These are phyloP conservation scores for Ziziphus jujuba DNA, from an alignment of 306 rosid genomes.

Conservation along the genomic window DNA sequence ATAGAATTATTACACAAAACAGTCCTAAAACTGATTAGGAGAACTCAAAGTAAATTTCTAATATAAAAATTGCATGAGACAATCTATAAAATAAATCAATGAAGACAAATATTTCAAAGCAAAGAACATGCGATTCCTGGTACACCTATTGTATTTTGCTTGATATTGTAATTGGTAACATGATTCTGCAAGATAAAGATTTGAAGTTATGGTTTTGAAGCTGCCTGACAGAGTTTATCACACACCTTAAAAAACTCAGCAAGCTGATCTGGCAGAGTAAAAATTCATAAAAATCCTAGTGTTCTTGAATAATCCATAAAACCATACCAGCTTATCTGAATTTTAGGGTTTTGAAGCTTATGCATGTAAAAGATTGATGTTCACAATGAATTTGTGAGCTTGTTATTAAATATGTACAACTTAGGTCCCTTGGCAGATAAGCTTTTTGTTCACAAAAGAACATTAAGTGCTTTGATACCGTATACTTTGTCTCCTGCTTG, in stretches of 20 bases:
- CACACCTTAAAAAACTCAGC: not conserved
- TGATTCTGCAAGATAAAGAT: not conserved
- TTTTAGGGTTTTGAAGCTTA: not conserved
- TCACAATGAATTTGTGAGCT: not conserved
- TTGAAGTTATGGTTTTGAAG: not conserved
- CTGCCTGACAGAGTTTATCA: not conserved
- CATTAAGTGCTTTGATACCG: slow-evolving; percentile 49
- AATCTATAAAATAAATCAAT: slow-evolving; percentile 1
- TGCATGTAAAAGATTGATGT: not conserved
- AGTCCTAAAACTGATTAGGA: too few species aligned
- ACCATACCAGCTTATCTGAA: not conserved
- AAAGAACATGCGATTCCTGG: not conserved
- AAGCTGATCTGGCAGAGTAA: not conserved
- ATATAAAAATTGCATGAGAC: not conserved
- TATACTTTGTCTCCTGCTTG: slow-evolving; percentile 92
- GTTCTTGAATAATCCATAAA: too few species aligned
- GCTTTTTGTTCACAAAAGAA: not conserved
- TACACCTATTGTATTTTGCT: not conserved
- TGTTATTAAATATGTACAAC: not conserved
- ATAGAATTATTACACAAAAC: too few species aligned
- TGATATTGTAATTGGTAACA: not conserved
- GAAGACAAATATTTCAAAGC: slow-evolving; percentile 1
- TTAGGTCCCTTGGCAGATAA: not conserved
- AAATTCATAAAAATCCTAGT: not conserved
- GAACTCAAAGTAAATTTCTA: too few species aligned